Base-by-base conservation (phyloP, 495 filamentous ascomycete genomes). In the Elasticomyces elasticus region DNA sequence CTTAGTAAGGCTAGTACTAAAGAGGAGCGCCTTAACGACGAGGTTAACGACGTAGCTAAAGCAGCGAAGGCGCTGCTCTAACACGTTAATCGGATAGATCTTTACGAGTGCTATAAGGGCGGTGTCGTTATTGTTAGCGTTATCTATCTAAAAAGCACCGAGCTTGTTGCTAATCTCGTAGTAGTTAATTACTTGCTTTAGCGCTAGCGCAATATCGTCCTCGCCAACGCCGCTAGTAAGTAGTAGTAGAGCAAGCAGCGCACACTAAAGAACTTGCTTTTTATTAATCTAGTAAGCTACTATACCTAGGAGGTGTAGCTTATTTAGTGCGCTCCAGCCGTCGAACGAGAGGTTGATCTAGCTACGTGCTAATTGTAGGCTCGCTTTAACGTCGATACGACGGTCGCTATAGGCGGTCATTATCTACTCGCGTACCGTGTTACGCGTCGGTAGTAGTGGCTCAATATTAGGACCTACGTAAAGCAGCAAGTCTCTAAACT, bases 41-140 rank as follows among this genome's bases (percentile, higher is more conserved):
- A 55, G 52, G 28, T 55, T 55, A 23, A 55, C 27, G 24, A 55
- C 43, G 22, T 55, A 46, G 43, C 52, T 46, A 35, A 30, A 13
- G 43, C 52, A 55, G 43, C 52, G 42, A 7, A 55, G 47, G 5
- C 52, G 20, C 31, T 49, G 27, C 15, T 50, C 42, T 17, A 10
- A 11, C 12, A 33, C 47, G 24, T 55, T 6, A 7, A 55, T 31
- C 11, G 15, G 23, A n/a, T 30, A 38, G 24, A 24, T 17, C 5
- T 50, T 10, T 23, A 19, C 43, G 2, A 55, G 43, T 17, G 52
- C 48, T 23, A 19, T 10, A 10, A 55, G 1, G 28, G 20, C 27
- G 1, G 52, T 55, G 30, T 55, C 42, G 24, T 55, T 55, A 27
- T 55, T 52, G 47, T 23, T 6, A n/a, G 51, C 42, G 43, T 53